A percentile compares a stretch with the other conserved stretches of the same genome.
Conservation (phyloP, 495 filamentous ascomycete genomes). For the Aspergillus heteromorphus region DNA sequence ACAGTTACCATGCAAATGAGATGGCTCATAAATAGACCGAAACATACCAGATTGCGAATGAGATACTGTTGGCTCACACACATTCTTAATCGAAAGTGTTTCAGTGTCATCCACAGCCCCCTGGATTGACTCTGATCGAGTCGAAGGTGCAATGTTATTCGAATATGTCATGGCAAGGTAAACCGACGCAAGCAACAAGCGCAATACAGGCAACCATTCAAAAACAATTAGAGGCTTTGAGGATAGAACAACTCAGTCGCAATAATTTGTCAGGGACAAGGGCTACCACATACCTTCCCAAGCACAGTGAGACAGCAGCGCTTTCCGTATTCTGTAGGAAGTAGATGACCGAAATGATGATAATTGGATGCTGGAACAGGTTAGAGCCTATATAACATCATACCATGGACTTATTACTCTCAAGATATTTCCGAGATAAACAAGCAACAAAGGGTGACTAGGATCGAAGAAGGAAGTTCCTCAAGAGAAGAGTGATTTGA, state of each 20-base stretch:
- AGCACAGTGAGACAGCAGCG: background rate
- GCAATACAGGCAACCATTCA: background rate
- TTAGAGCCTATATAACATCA: background rate
- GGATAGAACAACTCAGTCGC: background rate
- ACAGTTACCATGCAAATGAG: background rate
- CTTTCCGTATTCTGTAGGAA: background rate
- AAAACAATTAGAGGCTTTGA: background rate
- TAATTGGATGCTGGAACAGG: background rate
- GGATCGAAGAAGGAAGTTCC: background rate
- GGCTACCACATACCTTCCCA: background rate
- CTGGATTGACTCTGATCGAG: conserved; percentile 18
- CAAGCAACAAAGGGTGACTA: background rate
- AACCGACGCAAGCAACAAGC: background rate
- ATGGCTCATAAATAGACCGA: background rate
- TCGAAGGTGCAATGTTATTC: conserved; percentile 33
- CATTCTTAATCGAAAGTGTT: conserved; percentile 12
- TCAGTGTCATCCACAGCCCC: conserved; percentile 15
- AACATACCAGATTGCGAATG: conserved; percentile 24
- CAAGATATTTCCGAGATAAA: background rate
- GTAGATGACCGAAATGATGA: background rate
- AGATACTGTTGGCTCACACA: conserved; percentile 10
- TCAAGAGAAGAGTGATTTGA: background rate
- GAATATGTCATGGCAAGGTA: conserved; percentile 13
- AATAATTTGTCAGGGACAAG: background rate
- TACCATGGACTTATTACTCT: background rate